Percentiles rank a stretch among this genome's conserved stretches.
Conservation (phyloP, 768 basidiomycete species). For the Pleurotus citrinopileatus region DNA sequence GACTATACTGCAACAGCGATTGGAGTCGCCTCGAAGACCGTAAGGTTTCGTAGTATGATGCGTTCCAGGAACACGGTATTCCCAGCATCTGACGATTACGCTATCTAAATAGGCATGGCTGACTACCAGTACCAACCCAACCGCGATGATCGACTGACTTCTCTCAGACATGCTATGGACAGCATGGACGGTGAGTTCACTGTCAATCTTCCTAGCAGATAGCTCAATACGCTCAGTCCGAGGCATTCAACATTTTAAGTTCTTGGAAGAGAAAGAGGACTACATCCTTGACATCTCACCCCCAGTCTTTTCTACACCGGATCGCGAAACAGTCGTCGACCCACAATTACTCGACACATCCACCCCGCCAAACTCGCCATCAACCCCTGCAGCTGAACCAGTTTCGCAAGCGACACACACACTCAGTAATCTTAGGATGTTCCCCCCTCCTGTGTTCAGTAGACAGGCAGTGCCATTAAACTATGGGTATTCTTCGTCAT, state of each 20-base stretch:
- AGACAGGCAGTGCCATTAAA: slow-evolving; percentile 75
- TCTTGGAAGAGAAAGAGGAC: slow-evolving; percentile 68
- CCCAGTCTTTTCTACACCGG: slow-evolving; percentile 15
- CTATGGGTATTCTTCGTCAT: slow-evolving; percentile 58
- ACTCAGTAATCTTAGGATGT: slow-evolving; percentile 65
- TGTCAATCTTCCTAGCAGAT: neutral
- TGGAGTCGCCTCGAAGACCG: slow-evolving; percentile 78
- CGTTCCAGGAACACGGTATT: neutral
- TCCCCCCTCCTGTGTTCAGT: slow-evolving; percentile 90
- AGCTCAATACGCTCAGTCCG: slow-evolving; percentile 48
- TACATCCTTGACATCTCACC: slow-evolving; percentile 36
- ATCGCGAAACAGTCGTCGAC: slow-evolving; percentile 46
- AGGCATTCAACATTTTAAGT: slow-evolving; percentile 63
- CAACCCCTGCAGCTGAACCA: neutral
- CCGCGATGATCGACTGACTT: slow-evolving; percentile 62
- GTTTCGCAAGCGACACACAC: slow-evolving; percentile 15
- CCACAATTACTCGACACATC: slow-evolving; percentile 36
- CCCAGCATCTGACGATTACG: neutral
- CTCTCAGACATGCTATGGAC: slow-evolving; percentile 72
- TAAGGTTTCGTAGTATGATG: slow-evolving; percentile 82
- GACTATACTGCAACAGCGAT: slow-evolving; percentile 74
- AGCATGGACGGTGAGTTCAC: slow-evolving; percentile 72
- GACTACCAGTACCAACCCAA: slow-evolving; percentile 90
- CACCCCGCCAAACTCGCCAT: slow-evolving; percentile 1
- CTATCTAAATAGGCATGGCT: slow-evolving; percentile 71